Conservation (phyloP, 306 rosid genomes). For the Purshia tridentata region DNA sequence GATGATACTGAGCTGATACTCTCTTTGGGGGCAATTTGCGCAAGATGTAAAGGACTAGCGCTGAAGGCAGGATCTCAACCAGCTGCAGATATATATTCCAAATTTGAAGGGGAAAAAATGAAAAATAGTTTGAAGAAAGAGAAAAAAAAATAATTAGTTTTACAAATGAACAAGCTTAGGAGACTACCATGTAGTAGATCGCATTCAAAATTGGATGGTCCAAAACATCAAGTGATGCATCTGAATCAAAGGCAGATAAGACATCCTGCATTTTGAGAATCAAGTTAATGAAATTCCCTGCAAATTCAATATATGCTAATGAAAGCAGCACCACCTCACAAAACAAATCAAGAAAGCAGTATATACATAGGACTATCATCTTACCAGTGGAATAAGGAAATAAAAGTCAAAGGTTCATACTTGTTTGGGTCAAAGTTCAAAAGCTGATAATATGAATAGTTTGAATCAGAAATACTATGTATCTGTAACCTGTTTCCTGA, state of each 20-base stretch:
- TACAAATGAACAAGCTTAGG: constrained; percentile 3
- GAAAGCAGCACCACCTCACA: constrained; percentile 20
- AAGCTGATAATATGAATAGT: not conserved
- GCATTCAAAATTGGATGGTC: constrained; percentile 58
- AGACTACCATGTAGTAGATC: constrained; percentile 80
- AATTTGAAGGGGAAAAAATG: constrained; percentile 6
- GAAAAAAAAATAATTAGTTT: constrained; percentile 2
- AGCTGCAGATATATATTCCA: constrained; percentile 46
- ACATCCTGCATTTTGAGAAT: constrained; percentile 55
- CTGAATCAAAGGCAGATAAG: constrained; percentile 67
- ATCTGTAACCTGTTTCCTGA: not conserved
- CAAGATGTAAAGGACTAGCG: constrained; percentile 82
- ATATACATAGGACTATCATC: not conserved
- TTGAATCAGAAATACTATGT: constrained; percentile 4
- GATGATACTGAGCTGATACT: constrained; percentile 84
- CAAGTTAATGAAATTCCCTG: constrained; percentile 3
- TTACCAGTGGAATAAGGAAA: not conserved
- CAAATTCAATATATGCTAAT: constrained; percentile 18
- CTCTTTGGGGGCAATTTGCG: constrained; percentile 95
- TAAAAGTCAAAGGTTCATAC: not conserved
- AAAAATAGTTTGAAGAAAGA: not conserved
- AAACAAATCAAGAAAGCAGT: not conserved
- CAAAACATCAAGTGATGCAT: constrained; percentile 83
- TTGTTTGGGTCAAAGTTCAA: not conserved
- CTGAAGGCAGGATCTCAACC: constrained; percentile 95